Conservation (phyloP, 257 asterid species). For the Solanum clarkiae region DNA sequence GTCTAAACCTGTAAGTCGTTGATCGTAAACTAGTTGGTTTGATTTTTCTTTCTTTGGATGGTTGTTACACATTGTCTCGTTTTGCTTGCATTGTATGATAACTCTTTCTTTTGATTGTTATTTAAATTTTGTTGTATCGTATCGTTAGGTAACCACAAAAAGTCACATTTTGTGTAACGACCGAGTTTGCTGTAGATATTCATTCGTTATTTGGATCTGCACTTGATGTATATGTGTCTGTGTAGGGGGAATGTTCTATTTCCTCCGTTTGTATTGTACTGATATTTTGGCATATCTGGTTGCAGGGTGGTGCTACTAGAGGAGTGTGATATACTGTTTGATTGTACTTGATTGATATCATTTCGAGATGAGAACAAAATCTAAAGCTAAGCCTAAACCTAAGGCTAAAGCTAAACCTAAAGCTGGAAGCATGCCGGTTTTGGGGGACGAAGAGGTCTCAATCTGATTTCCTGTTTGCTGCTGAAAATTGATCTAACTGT, state of each 20-base stretch:
- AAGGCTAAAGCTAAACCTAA: neutral
- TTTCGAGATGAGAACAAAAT: neutral
- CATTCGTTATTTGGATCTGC: neutral
- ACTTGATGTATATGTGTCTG: neutral
- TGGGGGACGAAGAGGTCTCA: neutral
- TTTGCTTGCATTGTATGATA: too few species aligned
- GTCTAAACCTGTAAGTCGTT: neutral
- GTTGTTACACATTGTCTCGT: too few species aligned
- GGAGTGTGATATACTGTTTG: neutral
- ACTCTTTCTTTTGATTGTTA: too few species aligned
- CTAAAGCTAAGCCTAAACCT: neutral
- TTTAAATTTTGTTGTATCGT: too few species aligned
- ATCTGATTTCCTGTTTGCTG: neutral
- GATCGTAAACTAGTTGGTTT: neutral
- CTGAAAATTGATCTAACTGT: neutral
- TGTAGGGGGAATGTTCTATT: neutral
- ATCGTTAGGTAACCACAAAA: neutral
- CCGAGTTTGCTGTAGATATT: neutral
- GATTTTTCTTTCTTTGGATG: neutral
- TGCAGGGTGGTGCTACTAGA: neutral
- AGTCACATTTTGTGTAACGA: too few species aligned
- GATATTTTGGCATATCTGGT: neutral
- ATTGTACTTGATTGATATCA: constrained; percentile 4
- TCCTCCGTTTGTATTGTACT: neutral
- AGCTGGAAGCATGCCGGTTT: neutral